phyloP scores from a whole-genome alignment of 371 early-diverging fungal species.

The Vairimorpha ceranae region DNA sequence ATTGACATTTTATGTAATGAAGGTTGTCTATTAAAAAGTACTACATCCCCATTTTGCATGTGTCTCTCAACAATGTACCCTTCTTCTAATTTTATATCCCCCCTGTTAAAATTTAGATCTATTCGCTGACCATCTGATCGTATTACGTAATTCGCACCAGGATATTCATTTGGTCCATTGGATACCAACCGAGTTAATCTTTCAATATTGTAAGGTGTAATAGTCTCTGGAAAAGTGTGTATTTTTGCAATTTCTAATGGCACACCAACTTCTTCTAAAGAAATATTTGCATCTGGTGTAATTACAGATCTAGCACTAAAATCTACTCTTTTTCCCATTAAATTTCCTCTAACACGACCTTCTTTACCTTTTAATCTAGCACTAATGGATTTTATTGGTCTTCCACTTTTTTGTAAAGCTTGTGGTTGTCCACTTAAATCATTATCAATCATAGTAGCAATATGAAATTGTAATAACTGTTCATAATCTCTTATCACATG shows the following conservation, averaged over 20 bases:
- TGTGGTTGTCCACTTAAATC: slow-evolving; percentile 91
- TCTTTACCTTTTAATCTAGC: slow-evolving; percentile 98
- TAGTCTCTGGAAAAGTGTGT: slow-evolving; percentile 92
- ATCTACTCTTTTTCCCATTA: slow-evolving; percentile 99
- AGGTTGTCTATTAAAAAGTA: slow-evolving; percentile 99
- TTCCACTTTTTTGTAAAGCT: slow-evolving; percentile 82
- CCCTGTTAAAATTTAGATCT: slow-evolving; percentile 79
- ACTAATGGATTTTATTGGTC: slow-evolving; percentile 89
- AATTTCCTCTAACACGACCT: slow-evolving; percentile 93
- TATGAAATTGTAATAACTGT: slow-evolving; percentile 86
- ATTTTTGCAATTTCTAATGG: slow-evolving; percentile 92
- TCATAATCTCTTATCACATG: slow-evolving; percentile 90
- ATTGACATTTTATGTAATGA: slow-evolving; percentile 99
- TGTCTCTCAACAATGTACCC: slow-evolving; percentile 94
- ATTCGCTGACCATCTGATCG: slow-evolving; percentile 89
- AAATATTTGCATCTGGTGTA: slow-evolving; percentile 94
- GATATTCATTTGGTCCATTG: slow-evolving; percentile 88
- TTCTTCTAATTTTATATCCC: slow-evolving; percentile 78
- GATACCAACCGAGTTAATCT: slow-evolving; percentile 76
- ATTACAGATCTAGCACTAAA: slow-evolving; percentile 98
- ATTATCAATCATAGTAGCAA: slow-evolving; percentile 96
- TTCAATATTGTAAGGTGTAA: slow-evolving; percentile 92
- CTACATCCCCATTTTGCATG: slow-evolving; percentile 84
- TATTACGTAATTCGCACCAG: slow-evolving; percentile 96
- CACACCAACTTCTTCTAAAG: slow-evolving; percentile 94